Conservation (phyloP, 129 eudicot genomes). For the Tagetes erecta region DNA sequence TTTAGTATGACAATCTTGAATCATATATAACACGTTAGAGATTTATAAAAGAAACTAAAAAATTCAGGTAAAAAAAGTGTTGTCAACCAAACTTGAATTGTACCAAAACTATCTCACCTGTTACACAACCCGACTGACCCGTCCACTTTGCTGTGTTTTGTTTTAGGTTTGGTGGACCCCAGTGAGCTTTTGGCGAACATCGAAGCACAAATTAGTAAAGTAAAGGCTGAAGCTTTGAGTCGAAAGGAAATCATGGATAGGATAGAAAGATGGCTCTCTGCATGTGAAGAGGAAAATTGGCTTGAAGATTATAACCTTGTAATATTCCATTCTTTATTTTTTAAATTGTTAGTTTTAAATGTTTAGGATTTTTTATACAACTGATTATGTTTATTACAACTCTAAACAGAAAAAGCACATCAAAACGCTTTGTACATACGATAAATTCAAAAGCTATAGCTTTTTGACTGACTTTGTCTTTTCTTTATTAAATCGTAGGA, state of each 20-base stretch:
- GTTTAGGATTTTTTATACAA: neutral
- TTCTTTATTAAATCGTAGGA: slow-evolving; percentile 51
- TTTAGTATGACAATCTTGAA: neutral
- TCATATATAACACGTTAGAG: neutral
- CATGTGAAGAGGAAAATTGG: slow-evolving; percentile 97
- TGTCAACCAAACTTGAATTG: neutral
- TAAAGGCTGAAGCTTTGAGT: slow-evolving; percentile 78
- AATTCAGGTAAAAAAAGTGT: neutral
- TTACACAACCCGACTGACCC: neutral
- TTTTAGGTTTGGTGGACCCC: slow-evolving; percentile 80
- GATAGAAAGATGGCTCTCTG: slow-evolving; percentile 87
- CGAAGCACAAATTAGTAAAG: slow-evolving; percentile 77
- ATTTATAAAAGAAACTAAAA: neutral
- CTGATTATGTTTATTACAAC: neutral
- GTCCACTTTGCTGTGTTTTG: neutral
- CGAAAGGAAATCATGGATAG: slow-evolving; percentile 87
- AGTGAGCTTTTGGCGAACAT: slow-evolving; percentile 74
- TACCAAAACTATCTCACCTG: neutral
- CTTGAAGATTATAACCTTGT: slow-evolving; percentile 84
- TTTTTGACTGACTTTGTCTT: slow-evolving; percentile 10
- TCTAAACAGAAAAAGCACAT: neutral
- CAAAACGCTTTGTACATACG: neutral
- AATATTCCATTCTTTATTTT: slow-evolving; percentile 24
- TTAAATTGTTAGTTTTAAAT: neutral
- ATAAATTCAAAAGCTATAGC: neutral